Evolutionary conservation across 1,284 basidiomycete genomes (phyloP).

Genomic region (Ganoderma sinense): DNA sequence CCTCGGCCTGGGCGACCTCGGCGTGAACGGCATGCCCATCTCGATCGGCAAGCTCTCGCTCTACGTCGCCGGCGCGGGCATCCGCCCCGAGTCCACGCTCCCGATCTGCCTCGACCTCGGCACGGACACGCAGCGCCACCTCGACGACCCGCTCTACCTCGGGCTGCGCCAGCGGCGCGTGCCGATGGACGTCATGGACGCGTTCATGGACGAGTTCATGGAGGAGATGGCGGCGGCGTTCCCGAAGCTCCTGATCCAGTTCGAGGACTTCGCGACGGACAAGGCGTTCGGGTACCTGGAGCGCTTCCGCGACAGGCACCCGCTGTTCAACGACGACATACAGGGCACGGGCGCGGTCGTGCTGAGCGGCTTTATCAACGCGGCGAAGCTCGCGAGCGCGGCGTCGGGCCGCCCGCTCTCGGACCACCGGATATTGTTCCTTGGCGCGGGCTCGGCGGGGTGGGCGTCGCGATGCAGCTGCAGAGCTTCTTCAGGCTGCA

Average conservation of each 20-base stretch:
- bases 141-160: slow-evolving; percentile 92
- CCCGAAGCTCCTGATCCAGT: slow-evolving; percentile 90
- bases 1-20: slow-evolving; percentile 91
- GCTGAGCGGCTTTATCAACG: slow-evolving; percentile 90
- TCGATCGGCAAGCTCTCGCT: slow-evolving; percentile 93
- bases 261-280: slow-evolving; percentile 92
- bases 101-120: slow-evolving; percentile 90
- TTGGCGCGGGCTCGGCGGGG: slow-evolving; percentile 91
- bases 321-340: slow-evolving; percentile 89
- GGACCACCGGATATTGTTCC: slow-evolving; percentile 90
- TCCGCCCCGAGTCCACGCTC: slow-evolving; percentile 85
- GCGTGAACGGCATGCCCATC: slow-evolving; percentile 91
- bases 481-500: slow-evolving; percentile 88
- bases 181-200: slow-evolving; percentile 70
- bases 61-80: slow-evolving; percentile 89
- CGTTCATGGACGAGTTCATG: slow-evolving; percentile 97
- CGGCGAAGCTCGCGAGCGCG: slow-evolving; percentile 79
- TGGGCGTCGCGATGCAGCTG: slow-evolving; percentile 90
- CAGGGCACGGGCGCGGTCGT: slow-evolving; percentile 90
- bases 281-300: slow-evolving; percentile 87
- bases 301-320: slow-evolving; percentile 76
- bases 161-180: slow-evolving; percentile 81
- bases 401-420: slow-evolving; percentile 75
- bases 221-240: slow-evolving; percentile 74
- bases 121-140: slow-evolving; percentile 85